Percentiles rank a stretch among this genome's conserved stretches.
Evolutionary conservation across 768 basidiomycete species (phyloP).

Genomic region (Leccinum arenicola): DNA sequence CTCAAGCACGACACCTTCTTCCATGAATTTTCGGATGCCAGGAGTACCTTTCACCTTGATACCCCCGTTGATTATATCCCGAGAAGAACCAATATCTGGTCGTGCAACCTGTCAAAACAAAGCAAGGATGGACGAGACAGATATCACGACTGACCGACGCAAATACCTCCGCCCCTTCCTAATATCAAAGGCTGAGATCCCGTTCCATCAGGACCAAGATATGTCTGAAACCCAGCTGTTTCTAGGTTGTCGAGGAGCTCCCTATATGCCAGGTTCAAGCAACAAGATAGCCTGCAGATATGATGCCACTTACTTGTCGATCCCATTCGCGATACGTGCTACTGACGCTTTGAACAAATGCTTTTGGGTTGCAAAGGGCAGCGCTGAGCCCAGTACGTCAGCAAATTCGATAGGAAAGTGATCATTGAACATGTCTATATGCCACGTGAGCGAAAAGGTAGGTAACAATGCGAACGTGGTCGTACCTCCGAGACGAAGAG

Average conservation of each 20-base stretch:
- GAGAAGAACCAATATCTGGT: constrained; percentile 38
- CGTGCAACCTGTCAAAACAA: background rate
- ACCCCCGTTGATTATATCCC: constrained; percentile 45
- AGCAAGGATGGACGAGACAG: background rate
- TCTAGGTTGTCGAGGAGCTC: background rate
- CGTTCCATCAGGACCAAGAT: background rate
- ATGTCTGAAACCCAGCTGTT: background rate
- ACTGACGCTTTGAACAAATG: constrained; percentile 6
- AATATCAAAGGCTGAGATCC: background rate
- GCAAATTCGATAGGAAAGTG: constrained; percentile 25
- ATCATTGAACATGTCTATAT: constrained; percentile 26
- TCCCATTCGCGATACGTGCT: constrained; percentile 14
- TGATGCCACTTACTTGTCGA: constrained; percentile 20
- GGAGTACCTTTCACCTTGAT: constrained; percentile 49
- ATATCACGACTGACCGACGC: constrained; percentile 32
- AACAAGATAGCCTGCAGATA: background rate
- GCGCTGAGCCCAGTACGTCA: constrained; percentile 21
- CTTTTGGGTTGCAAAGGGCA: constrained; percentile 23
- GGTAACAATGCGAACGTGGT: background rate
- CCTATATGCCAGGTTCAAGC: background rate
- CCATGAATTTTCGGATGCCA: constrained; percentile 26
- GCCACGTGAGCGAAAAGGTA: background rate
- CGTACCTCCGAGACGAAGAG: constrained; percentile 15
- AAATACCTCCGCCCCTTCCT: constrained; percentile 15
- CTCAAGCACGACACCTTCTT: constrained; percentile 26